Evolutionary conservation across 1,284 basidiomycete genomes (phyloP).

Genomic region (Tetrapyrgos nigripes): DNA sequence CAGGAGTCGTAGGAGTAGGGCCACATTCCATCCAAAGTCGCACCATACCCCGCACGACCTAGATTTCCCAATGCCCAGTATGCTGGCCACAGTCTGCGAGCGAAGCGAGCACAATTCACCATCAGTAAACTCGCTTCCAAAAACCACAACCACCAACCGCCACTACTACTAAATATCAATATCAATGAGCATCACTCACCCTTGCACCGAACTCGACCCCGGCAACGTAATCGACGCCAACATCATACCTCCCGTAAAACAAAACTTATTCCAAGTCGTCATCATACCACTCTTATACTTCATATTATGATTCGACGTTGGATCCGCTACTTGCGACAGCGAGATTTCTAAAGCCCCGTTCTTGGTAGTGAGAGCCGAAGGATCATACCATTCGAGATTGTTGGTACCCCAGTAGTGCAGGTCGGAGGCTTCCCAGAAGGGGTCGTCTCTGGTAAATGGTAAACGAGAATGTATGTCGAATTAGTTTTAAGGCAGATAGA

Average conservation of each 20-base stretch:
- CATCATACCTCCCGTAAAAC: constrained; percentile 63
- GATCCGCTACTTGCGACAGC: too few species aligned
- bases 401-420: constrained; percentile 70
- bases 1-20: constrained; percentile 79
- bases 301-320: constrained; percentile 66
- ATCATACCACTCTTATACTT: constrained; percentile 74
- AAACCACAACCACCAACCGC: too few species aligned
- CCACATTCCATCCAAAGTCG: constrained; percentile 84
- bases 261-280: constrained; percentile 87
- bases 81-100: constrained; percentile 59
- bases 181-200: too few species aligned
- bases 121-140: too few species aligned
- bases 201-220: too few species aligned
- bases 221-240: constrained; percentile 27
- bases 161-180: too few species aligned
- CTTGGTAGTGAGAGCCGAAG: constrained; percentile 75
- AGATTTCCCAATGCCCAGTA: constrained; percentile 94
- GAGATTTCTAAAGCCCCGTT: constrained; percentile 78
- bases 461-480: too few species aligned
- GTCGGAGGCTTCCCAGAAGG: constrained; percentile 75
- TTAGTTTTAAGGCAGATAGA: too few species aligned
- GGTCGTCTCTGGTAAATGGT: constrained; percentile 57
- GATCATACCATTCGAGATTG: constrained; percentile 82
- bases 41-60: constrained; percentile 81
- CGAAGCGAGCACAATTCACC: constrained; percentile 50